Percentiles rank a stretch among this genome's conserved stretches.
Evolutionary conservation across 2,329 filamentous ascomycete species (phyloP).

Genomic region (Pseudopyricularia cyperi): DNA sequence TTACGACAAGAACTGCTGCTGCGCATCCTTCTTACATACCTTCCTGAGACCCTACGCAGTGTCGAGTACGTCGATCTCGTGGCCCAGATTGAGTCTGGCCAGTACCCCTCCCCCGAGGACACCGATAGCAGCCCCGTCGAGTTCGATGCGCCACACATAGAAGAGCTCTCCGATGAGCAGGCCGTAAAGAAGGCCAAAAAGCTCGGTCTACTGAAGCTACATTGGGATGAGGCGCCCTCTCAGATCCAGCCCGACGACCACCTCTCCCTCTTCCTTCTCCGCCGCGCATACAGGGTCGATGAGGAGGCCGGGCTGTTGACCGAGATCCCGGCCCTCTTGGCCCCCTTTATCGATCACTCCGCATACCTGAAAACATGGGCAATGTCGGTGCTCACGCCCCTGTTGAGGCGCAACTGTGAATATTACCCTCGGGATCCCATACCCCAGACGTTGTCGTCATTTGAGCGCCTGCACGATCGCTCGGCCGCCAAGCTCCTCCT

Average conservation of each 20-base stretch:
- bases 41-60: constrained; percentile 59
- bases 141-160: constrained; percentile 43
- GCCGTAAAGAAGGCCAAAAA: constrained; percentile 51
- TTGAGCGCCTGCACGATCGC: constrained; percentile 46
- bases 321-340: constrained; percentile 53
- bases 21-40: constrained; percentile 61
- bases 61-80: constrained; percentile 49
- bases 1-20: constrained; percentile 53
- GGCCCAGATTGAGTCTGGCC: constrained; percentile 37
- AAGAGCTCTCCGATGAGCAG: constrained; percentile 46
- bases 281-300: constrained; percentile 57
- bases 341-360: constrained; percentile 52
- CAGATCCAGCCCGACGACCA: constrained; percentile 41
- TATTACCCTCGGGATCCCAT: constrained; percentile 46
- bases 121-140: constrained; percentile 16
- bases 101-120: constrained; percentile 19
- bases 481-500: constrained; percentile 50
- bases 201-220: constrained; percentile 47
- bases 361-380: constrained; percentile 54
- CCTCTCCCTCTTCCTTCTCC: constrained; percentile 46
- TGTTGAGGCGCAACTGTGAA: constrained; percentile 55
- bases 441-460: constrained; percentile 43
- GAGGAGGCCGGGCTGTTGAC: constrained; percentile 57
- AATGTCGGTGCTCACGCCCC: constrained; percentile 54
- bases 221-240: constrained; percentile 29